These are phyloP conservation scores for Acanthamoeba royreba DNA, from an alignment of 208 protist genomes.

Conservation along the genomic window DNA sequence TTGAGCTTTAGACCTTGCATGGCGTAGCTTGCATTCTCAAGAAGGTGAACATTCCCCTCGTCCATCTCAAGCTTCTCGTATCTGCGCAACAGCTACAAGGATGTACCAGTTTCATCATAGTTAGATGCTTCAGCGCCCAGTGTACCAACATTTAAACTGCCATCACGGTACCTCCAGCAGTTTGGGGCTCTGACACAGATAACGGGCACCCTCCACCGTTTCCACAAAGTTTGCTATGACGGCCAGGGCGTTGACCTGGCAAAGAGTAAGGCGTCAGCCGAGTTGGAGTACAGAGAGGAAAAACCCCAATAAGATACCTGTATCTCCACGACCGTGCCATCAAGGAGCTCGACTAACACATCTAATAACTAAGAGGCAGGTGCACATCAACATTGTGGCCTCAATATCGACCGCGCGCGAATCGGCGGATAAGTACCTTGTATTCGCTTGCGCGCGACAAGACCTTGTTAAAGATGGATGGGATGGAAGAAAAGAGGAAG, in stretches of 20 bases:
- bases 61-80: conserved; percentile 10
- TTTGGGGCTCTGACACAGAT: neutral
- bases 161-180: conserved; percentile 30
- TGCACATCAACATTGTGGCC: neutral
- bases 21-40: conserved; percentile 46
- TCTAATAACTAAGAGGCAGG: neutral
- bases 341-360: neutral
- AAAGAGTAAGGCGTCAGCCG: no score
- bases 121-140: no score
- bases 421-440: neutral
- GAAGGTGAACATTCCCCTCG: neutral
- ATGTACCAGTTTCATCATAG: no score
- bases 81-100: neutral
- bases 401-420: neutral
- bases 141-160: no score
- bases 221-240: conserved; percentile 51
- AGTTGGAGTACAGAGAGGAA: no score
- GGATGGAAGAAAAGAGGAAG: conserved; percentile 48
- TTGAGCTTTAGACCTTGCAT: conserved; percentile 33
- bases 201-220: neutral
- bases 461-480: neutral
- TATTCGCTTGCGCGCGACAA: neutral
- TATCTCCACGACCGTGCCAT: conserved; percentile 33
- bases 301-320: no score
- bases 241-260: conserved; percentile 36